Evolutionary conservation across 2,329 filamentous ascomycete species (phyloP).

Genomic region (Beauveria brongniartii): DNA sequence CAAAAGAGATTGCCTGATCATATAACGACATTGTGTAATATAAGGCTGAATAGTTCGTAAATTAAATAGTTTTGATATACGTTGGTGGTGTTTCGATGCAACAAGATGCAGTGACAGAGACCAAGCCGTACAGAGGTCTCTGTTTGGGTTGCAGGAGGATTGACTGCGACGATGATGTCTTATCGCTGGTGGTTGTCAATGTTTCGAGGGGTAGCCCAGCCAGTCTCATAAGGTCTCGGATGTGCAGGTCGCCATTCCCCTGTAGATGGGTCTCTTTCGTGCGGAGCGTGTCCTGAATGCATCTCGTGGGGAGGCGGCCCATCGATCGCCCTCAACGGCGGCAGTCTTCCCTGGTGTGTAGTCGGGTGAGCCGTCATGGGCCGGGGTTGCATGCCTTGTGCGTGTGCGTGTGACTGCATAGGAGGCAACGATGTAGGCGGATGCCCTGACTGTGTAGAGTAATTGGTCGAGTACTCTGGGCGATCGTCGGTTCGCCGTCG

Average conservation of each 20-base stretch:
- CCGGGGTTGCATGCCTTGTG: conserved; percentile 24
- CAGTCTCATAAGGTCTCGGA: conserved; percentile 25
- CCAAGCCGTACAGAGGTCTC: not conserved
- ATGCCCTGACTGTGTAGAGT: conserved; percentile 26
- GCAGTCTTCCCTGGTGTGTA: conserved; percentile 35
- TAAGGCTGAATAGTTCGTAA: not conserved
- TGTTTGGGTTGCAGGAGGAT: not conserved
- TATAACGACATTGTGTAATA: not conserved
- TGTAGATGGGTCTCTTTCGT: conserved; percentile 28
- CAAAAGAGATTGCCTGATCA: not conserved
- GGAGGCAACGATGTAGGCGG: conserved; percentile 33
- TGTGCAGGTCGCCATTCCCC: conserved; percentile 29
- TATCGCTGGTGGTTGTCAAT: conserved; percentile 1
- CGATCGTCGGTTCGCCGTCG: conserved; percentile 41
- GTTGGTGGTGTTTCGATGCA: not conserved
- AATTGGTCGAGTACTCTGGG: conserved; percentile 33
- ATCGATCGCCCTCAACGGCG: conserved; percentile 40
- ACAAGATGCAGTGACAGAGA: not conserved
- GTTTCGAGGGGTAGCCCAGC: conserved; percentile 26
- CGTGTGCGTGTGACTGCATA: conserved; percentile 30
- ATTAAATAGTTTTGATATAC: conserved; percentile 3
- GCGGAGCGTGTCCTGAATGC: conserved; percentile 19
- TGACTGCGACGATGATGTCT: not conserved
- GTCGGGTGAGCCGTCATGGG: conserved; percentile 29
- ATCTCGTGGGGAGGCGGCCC: conserved; percentile 19